These are phyloP conservation scores for Yarrowia osloensis DNA, from an alignment of 805 yeast genomes.

Conservation along the genomic window DNA sequence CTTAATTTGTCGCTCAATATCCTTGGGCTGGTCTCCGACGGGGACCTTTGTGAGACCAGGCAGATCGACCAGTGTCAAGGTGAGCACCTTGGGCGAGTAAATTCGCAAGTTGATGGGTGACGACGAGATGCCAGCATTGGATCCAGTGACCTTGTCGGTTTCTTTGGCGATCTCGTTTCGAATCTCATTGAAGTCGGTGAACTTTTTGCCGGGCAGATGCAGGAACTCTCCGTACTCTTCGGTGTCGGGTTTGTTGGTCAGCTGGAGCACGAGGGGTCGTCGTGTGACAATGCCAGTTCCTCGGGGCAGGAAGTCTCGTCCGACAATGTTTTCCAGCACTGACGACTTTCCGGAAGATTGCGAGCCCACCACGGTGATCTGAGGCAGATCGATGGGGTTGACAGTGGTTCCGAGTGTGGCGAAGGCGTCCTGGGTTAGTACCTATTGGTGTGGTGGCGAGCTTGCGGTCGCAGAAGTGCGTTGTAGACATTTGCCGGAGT, in stretches of 20 bases:
- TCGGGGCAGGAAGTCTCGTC: slow-evolving; percentile 87
- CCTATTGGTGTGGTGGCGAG: neutral
- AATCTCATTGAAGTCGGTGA: slow-evolving; percentile 85
- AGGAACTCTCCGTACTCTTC: slow-evolving; percentile 96
- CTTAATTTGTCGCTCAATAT: slow-evolving; percentile 90
- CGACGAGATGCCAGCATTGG: slow-evolving; percentile 81
- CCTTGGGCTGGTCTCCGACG: slow-evolving; percentile 98
- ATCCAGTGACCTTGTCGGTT: slow-evolving; percentile 76
- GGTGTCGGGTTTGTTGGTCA: slow-evolving; percentile 54
- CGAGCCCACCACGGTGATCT: slow-evolving; percentile 87
- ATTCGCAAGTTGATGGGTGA: slow-evolving; percentile 91
- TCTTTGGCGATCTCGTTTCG: slow-evolving; percentile 88
- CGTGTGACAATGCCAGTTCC: slow-evolving; percentile 91
- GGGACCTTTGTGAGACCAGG: slow-evolving; percentile 99
- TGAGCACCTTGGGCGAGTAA: slow-evolving; percentile 91
- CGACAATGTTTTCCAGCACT: slow-evolving; percentile 86
- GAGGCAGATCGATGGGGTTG: slow-evolving; percentile 83
- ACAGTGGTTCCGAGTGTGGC: slow-evolving; percentile 90
- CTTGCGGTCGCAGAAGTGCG: neutral
- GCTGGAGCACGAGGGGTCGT: slow-evolving; percentile 78
- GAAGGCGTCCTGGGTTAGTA: slow-evolving; percentile 66
- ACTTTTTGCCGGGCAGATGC: slow-evolving; percentile 85
- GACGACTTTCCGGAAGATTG: slow-evolving; percentile 90
- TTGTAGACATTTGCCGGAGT: neutral
- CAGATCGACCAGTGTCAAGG: slow-evolving; percentile 91